These are phyloP conservation scores for Saksenaea vasiformis DNA, from an alignment of 371 early-diverging fungal genomes.

Conservation along the genomic window DNA sequence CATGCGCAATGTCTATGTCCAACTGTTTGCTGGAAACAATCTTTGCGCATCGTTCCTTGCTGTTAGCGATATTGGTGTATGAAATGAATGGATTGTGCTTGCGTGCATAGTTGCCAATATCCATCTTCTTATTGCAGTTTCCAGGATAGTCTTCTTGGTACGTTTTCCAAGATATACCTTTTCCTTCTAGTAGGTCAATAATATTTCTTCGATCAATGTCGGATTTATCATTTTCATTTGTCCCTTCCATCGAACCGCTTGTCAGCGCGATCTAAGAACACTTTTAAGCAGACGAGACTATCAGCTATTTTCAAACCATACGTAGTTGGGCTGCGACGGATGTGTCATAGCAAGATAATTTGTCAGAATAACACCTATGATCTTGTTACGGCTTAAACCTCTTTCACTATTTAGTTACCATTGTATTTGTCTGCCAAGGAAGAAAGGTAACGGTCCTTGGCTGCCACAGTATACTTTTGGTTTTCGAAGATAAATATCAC, in stretches of 20 bases:
- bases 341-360: constrained; percentile 40
- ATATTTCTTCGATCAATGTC: constrained; percentile 43
- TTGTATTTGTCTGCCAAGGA: constrained; percentile 22
- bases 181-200: constrained; percentile 66
- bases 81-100: constrained; percentile 68
- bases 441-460: constrained; percentile 37
- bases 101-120: constrained; percentile 39
- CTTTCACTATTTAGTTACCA: constrained; percentile 9
- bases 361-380: constrained; percentile 30
- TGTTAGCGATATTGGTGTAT: constrained; percentile 48
- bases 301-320: constrained; percentile 46
- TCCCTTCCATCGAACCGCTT: constrained; percentile 50
- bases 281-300: constrained; percentile 29
- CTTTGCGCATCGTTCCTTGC: constrained; percentile 49
- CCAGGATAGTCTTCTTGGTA: constrained; percentile 69
- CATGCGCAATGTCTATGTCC: constrained; percentile 45
- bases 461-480: constrained; percentile 38
- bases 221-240: constrained; percentile 40
- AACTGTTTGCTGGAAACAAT: constrained; percentile 56
- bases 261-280: constrained; percentile 34
- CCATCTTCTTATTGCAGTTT: constrained; percentile 31
- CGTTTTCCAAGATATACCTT: constrained; percentile 63
- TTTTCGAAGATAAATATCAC: constrained; percentile 58
- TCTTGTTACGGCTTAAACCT: neutral
- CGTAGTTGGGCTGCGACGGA: constrained; percentile 51